phyloP scores from a whole-genome alignment of 768 basidiomycete species.

The Omphalotus guepiniiformis region DNA sequence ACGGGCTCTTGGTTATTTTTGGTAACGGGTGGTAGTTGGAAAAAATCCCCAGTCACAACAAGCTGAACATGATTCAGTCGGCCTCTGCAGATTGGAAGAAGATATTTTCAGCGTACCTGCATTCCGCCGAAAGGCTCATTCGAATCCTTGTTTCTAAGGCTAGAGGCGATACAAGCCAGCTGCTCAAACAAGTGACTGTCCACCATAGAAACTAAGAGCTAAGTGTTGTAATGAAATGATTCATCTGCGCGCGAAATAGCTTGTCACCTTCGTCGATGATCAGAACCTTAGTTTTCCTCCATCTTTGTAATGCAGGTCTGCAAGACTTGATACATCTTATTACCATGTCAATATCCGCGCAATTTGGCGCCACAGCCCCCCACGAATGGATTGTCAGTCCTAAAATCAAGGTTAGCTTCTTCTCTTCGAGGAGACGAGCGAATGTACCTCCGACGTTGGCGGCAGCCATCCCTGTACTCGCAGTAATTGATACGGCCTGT shows the following conservation, averaged over 20 bases:
- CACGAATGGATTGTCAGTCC: constrained; percentile 78
- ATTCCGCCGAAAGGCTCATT: constrained; percentile 69
- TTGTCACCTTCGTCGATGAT: constrained; percentile 54
- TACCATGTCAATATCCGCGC: constrained; percentile 45
- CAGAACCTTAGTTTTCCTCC: constrained; percentile 64
- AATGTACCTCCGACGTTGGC: constrained; percentile 60
- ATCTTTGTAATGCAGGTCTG: constrained; percentile 61
- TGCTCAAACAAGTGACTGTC: constrained; percentile 74
- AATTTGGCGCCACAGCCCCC: constrained; percentile 65
- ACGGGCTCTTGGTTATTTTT: constrained; percentile 43
- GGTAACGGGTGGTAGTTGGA: constrained; percentile 75
- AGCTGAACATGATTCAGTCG: too few relatives aligned
- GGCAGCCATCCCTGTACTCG: constrained; percentile 70
- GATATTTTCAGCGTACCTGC: constrained; percentile 38
- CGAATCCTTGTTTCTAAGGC: constrained; percentile 47
- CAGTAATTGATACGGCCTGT: constrained; percentile 69
- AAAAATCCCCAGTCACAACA: constrained; percentile 79
- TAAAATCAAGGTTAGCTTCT: constrained; percentile 94
- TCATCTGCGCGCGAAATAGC: background rate
- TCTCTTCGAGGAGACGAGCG: constrained; percentile 35
- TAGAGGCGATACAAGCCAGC: constrained; percentile 51
- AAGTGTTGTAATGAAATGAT: constrained; percentile 12
- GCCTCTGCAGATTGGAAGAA: background rate
- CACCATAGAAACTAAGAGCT: constrained; percentile 71
- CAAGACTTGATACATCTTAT: constrained; percentile 56